phyloP scores from a whole-genome alignment of 129 eudicot species.

The Gnaphalium uliginosum region DNA sequence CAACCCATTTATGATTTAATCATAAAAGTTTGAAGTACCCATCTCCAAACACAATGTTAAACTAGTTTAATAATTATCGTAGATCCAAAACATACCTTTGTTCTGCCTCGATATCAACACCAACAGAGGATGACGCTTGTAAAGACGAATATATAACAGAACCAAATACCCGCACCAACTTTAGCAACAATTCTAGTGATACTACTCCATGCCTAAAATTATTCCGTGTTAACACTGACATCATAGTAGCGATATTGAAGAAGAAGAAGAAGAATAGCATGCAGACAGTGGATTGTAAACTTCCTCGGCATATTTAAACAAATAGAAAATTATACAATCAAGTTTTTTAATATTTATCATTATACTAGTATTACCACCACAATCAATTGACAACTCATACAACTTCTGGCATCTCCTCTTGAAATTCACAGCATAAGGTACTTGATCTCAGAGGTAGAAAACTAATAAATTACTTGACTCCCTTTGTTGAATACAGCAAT shows the following conservation, averaged over 20 bases:
- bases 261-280: background rate
- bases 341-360: background rate
- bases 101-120: conserved; percentile 96
- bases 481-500: background rate
- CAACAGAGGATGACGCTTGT: conserved; percentile 83
- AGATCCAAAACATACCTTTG: conserved; percentile 58
- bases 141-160: conserved; percentile 77
- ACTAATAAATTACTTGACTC: background rate
- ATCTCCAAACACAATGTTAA: conserved; percentile 2
- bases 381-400: conserved; percentile 7
- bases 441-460: background rate
- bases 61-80: background rate
- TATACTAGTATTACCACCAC: background rate
- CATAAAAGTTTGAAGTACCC: background rate
- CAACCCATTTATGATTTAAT: background rate
- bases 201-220: conserved; percentile 61
- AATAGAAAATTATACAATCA: background rate
- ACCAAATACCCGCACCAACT: conserved; percentile 88
- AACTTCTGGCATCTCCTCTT: conserved; percentile 2
- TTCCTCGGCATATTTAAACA: background rate
- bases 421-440: background rate
- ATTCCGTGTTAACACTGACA: background rate
- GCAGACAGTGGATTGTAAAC: background rate
- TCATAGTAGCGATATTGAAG: background rate
- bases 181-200: conserved; percentile 80